phyloP scores from a whole-genome alignment of 2,329 filamentous ascomycete genomes.

The Apiospora sp. region DNA sequence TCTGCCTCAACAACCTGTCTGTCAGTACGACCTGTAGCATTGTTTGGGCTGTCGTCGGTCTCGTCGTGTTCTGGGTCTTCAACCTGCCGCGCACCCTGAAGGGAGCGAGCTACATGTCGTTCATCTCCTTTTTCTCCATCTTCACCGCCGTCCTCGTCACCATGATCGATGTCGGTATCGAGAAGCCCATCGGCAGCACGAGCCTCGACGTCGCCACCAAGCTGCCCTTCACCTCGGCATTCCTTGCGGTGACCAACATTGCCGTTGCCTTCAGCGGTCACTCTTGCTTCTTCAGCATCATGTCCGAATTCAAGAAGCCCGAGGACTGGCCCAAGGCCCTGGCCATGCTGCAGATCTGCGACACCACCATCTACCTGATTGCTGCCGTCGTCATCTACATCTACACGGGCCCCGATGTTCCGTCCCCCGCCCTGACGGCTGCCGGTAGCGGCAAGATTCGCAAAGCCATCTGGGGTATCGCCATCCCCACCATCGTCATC shows the following conservation, averaged over 20 bases:
- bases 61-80: slow-evolving; percentile 64
- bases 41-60: slow-evolving; percentile 67
- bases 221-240: slow-evolving; percentile 59
- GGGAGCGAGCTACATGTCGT: slow-evolving; percentile 68
- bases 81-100: slow-evolving; percentile 69
- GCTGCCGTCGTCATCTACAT: slow-evolving; percentile 73
- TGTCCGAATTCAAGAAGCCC: slow-evolving; percentile 69
- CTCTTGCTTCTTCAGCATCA: slow-evolving; percentile 73
- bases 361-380: slow-evolving; percentile 69
- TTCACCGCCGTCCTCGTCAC: slow-evolving; percentile 68
- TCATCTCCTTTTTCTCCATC: slow-evolving; percentile 70
- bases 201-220: slow-evolving; percentile 45
- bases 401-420: slow-evolving; percentile 67
- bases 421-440: slow-evolving; percentile 71
- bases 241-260: slow-evolving; percentile 69
- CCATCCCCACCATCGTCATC: slow-evolving; percentile 74
- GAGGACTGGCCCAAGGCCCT: slow-evolving; percentile 62
- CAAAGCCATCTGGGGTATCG: slow-evolving; percentile 73
- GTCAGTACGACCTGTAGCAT: slow-evolving; percentile 68
- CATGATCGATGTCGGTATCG: slow-evolving; percentile 67
- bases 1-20: slow-evolving; percentile 72
- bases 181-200: slow-evolving; percentile 46
- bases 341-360: slow-evolving; percentile 60
- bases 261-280: slow-evolving; percentile 72
- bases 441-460: slow-evolving; percentile 59